Base-by-base conservation (phyloP, 2,329 filamentous ascomycete genomes). In the Verticillium dahliae region DNA sequence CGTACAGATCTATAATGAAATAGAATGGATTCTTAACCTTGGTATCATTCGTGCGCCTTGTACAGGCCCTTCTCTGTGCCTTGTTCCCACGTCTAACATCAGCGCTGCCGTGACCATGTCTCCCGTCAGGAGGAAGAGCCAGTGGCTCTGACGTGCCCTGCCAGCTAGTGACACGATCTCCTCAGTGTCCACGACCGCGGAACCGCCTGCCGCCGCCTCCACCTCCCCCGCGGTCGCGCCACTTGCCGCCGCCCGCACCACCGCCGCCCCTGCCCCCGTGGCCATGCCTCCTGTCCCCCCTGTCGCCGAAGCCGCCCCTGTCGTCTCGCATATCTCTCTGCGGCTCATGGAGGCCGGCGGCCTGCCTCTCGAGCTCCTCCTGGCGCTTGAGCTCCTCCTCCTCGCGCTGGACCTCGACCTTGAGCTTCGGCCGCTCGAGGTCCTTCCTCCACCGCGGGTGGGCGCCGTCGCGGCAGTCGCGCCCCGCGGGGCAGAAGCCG, bases 401-500 rank as follows among this genome's bases (percentile, higher is more conserved):
- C 67, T 81, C 81, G 60, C 79, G 79, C 82, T 76, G 61, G 76
- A 75, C 70, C 59, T 85, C 83, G 15, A 83, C 79, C 79, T 89
- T 90, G 65, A 90, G 87, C 35, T 85, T 85, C 7, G 89, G 91
- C 78, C 89, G 90, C 72, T 91, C 89, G 45, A 92, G 78, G 65
- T 93, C 87, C 69, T 85, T 85, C 31, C 87, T 85, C 88, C 91
- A 98, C 63, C 87, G 84, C 3, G 94, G 88, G 74, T 99, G 95
- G 6, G 91, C 89, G 22, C 91, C 91, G 65, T 89, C 85, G 71
- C 86, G 87, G 76, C 95, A 99, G 7, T 80, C 79, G 64, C 80
- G 83, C 1, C 75, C 94, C 61, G 96, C 90, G 0, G 95, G 95
- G 73, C 95, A 99, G 79, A 99, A 99, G 1, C 95, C 95, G 7